A percentile compares a stretch with the other conserved stretches of the same genome.
Evolutionary conservation across 225 moss, liverwort and hornwort species (phyloP).

Genomic region (Polytrichum commune): DNA sequence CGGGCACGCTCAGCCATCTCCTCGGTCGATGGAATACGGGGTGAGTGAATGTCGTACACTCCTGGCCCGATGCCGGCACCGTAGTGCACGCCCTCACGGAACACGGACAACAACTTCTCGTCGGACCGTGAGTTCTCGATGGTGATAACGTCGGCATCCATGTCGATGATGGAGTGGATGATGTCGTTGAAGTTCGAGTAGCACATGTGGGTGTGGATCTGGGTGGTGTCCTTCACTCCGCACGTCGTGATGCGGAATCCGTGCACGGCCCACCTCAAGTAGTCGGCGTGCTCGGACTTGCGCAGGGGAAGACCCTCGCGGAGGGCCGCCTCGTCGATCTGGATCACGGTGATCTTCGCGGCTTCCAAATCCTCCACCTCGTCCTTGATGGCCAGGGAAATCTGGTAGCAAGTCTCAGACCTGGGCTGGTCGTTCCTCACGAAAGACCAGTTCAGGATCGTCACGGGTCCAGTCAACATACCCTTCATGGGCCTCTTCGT

Average conservation of each 20-base stretch:
- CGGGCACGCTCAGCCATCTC: conserved; percentile 60
- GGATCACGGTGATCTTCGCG: conserved; percentile 77
- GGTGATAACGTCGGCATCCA: conserved; percentile 96
- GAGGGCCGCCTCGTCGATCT: conserved; percentile 86
- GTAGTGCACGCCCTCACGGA: conserved; percentile 72
- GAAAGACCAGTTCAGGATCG: conserved; percentile 90
- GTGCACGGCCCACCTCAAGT: conserved; percentile 82
- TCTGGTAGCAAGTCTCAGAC: conserved; percentile 78
- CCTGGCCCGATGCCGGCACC: conserved; percentile 90
- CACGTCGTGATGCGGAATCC: conserved; percentile 64
- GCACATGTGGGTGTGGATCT: conserved; percentile 78
- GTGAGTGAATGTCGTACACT: conserved; percentile 92
- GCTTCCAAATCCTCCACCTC: conserved; percentile 84
- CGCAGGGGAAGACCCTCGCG: conserved; percentile 78
- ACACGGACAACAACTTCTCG: conserved; percentile 87
- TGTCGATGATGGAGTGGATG: conserved; percentile 86
- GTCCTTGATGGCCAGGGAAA: conserved; percentile 84
- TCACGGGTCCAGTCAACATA: conserved; percentile 90
- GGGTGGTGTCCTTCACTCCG: conserved; percentile 66
- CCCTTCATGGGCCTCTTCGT: conserved; percentile 90
- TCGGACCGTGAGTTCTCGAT: conserved; percentile 96
- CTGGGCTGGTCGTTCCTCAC: conserved; percentile 83
- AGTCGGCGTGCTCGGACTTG: conserved; percentile 78
- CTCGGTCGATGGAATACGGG: conserved; percentile 77
- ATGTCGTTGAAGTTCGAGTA: conserved; percentile 77